Conservation (phyloP, 176 grass and related monocot species). For the Cenchrus purpureus region DNA sequence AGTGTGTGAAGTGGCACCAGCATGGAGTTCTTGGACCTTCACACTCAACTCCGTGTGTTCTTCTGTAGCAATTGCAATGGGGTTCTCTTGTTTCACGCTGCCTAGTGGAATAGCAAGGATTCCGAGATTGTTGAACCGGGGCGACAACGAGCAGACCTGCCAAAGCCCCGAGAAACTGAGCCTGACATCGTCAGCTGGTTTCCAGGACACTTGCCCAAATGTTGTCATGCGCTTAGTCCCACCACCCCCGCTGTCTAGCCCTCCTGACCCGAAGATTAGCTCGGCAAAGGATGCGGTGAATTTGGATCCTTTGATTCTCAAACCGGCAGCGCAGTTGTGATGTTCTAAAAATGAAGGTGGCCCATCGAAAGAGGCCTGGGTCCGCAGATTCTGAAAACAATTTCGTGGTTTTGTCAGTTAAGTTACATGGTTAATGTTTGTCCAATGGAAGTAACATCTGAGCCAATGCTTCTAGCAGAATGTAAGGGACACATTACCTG, state of each 20-base stretch:
- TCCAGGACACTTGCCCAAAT: constrained; percentile 56
- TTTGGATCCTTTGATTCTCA: constrained; percentile 54
- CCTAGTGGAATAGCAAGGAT: constrained; percentile 43
- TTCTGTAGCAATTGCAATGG: not conserved
- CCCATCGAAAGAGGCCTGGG: constrained; percentile 32
- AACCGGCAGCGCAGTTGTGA: constrained; percentile 61
- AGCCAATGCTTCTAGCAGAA: not conserved
- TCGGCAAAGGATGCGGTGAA: constrained; percentile 61
- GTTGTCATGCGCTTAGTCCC: constrained; percentile 46
- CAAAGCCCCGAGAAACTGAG: constrained; percentile 70
- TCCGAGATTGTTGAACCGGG: constrained; percentile 44
- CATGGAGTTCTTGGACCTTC: not conserved
- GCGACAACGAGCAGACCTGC: constrained; percentile 38
- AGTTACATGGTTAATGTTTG: not conserved
- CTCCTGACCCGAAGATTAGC: constrained; percentile 52
- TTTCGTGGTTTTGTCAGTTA: constrained; percentile 25
- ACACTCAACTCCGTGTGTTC: not conserved
- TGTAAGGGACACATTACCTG: constrained; percentile 46
- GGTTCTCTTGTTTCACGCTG: constrained; percentile 22
- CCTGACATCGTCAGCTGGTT: constrained; percentile 53
- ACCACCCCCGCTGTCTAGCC: not conserved
- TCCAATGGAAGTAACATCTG: not conserved
- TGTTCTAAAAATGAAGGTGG: constrained; percentile 55
- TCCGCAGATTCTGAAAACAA: constrained; percentile 47
- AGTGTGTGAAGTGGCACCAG: not conserved